Conservation (phyloP, 2,329 filamentous ascomycete genomes). For the Alternaria gaisen region DNA sequence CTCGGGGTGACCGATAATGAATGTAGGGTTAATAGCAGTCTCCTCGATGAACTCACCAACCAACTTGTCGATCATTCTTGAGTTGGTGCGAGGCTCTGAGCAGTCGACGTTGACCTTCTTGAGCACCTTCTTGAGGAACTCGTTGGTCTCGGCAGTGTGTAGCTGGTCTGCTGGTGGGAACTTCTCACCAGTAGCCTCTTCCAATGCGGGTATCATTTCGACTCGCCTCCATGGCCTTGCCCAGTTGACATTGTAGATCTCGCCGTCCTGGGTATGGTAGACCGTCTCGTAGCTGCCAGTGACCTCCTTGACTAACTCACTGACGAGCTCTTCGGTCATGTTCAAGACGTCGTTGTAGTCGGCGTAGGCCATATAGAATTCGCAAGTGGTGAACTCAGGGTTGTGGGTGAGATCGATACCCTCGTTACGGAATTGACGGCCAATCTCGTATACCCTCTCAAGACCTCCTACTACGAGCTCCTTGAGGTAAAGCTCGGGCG, state of each 20-base stretch:
- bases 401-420: conserved; percentile 94
- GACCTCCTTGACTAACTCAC: conserved; percentile 85
- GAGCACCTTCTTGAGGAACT: conserved; percentile 78
- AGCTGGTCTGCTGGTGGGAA: conserved; percentile 90
- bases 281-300: conserved; percentile 85
- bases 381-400: conserved; percentile 96
- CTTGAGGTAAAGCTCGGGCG: conserved; percentile 96
- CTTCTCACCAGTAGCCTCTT: conserved; percentile 88
- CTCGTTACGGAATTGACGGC: conserved; percentile 95
- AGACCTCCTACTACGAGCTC: conserved; percentile 93
- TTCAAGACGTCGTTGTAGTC: conserved; percentile 84
- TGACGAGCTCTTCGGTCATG: conserved; percentile 92
- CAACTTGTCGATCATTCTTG: conserved; percentile 95
- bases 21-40: conserved; percentile 91
- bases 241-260: conserved; percentile 94
- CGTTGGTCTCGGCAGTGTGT: conserved; percentile 87
- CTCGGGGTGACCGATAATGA: conserved; percentile 82
- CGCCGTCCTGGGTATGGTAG: conserved; percentile 86
- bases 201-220: conserved; percentile 94
- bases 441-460: conserved; percentile 94
- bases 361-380: conserved; percentile 86
- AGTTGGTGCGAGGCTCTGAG: conserved; percentile 88
- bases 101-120: conserved; percentile 93
- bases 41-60: conserved; percentile 94
- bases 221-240: conserved; percentile 90